Evolutionary conservation across 78 protist species (phyloP), one percentile per base, ranked within the genome.

Genomic region (Acrasis kona): DNA sequence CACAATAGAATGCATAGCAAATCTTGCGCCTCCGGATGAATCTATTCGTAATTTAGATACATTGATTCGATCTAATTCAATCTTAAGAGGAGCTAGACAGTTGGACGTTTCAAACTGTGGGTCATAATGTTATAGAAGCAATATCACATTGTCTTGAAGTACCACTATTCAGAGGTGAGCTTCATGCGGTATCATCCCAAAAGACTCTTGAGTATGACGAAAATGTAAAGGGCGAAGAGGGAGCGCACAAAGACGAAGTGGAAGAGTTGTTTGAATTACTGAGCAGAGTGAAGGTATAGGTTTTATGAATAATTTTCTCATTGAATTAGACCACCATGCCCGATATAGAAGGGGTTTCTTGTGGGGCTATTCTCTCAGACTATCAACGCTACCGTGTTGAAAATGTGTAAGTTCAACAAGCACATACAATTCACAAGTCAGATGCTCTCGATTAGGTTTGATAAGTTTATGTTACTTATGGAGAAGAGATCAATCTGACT

Each of bases 351-450:
- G 97, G 92, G 28, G 96, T 96, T 0, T 82, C 87, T 10, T 72
- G 79, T 7, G 99, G 99, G 12, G 97, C 99, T n/a, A 83, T 96
- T 12, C 83, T 88, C 12, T 89, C 95, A 39, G 81, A 84, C 77
- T 96, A 96, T 78, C 99, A 96, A 83, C 72, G 97, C 29, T 10
- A 69, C 0, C 82, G 99, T 12, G 98, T 96, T 35, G 97, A 94
- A 72, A 27, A 41, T 3, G 94, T 92, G 28, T 85, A n/a, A n/a
- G n/a, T n/a, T n/a, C 29, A 28, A 70, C 66, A 19, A 3, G 0
- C 65, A 2, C 6, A 6, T 28, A 84, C 84, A 4, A 86, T n/a
- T n/a, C n/a, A n/a, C n/a, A n/a, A n/a, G n/a, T n/a, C n/a, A n/a
- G n/a, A n/a, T n/a, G 92, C 70, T 61, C 57, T n/a, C 72, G 97